Evolutionary conservation across 2,329 filamentous ascomycete genomes (phyloP).

Genomic region (Rutstroemia sp.): DNA sequence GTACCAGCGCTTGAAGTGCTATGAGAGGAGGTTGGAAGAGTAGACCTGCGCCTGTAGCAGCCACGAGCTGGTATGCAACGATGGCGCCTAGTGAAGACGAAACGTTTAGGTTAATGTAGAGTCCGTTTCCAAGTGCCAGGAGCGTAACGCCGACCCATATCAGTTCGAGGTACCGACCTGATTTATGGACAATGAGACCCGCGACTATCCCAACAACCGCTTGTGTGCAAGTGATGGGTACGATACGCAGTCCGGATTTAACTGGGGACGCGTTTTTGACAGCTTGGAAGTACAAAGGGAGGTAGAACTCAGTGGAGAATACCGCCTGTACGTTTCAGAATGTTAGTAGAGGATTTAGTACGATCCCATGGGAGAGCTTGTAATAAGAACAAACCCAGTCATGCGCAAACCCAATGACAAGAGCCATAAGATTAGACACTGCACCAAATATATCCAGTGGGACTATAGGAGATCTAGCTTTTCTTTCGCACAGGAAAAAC

Average conservation of each 20-base stretch:
- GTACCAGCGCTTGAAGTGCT: constrained; percentile 46
- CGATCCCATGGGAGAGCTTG: constrained; percentile 51
- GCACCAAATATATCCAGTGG: constrained; percentile 64
- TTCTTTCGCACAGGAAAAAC: constrained; percentile 63
- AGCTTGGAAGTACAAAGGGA: constrained; percentile 68
- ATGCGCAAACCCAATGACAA: not conserved
- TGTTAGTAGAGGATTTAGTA: constrained; percentile 49
- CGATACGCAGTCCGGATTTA: constrained; percentile 64
- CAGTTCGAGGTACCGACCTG: constrained; percentile 39
- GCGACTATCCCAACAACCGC: constrained; percentile 50
- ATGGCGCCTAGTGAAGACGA: constrained; percentile 34
- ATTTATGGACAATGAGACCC: constrained; percentile 59
- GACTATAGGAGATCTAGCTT: constrained; percentile 71
- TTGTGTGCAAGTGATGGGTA: constrained; percentile 59
- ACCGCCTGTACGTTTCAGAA: not conserved
- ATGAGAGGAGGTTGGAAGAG: constrained; percentile 49
- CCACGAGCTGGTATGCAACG: constrained; percentile 42
- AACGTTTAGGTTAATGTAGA: constrained; percentile 35
- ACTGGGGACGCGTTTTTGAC: constrained; percentile 63
- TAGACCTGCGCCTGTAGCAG: constrained; percentile 42
- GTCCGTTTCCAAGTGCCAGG: constrained; percentile 36
- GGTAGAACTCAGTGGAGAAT: constrained; percentile 15
- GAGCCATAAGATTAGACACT: constrained; percentile 43
- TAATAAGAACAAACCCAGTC: not conserved
- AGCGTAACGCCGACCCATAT: constrained; percentile 37